Conservation (phyloP, 2,329 filamentous ascomycete genomes). For the Venturia effusa region DNA sequence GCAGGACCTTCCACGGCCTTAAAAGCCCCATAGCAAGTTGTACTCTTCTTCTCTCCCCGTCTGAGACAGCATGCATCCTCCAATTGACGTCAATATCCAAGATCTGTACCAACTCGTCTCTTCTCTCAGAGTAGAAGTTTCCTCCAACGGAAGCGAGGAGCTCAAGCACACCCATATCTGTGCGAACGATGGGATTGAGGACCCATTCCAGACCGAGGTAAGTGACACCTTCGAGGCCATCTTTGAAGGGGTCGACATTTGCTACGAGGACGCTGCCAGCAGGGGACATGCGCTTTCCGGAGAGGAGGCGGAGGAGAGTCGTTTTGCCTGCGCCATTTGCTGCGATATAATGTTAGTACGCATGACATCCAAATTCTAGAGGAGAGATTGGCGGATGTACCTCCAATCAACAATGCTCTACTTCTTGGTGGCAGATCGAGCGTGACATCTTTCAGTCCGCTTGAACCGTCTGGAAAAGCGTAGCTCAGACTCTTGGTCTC, state of each 20-base stretch:
- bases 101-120: conserved; percentile 78
- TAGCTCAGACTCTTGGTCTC: conserved; percentile 70
- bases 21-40: conserved; percentile 94
- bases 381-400: conserved; percentile 26
- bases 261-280: conserved; percentile 62
- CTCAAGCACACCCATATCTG: conserved; percentile 83
- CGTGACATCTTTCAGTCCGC: conserved; percentile 63
- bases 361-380: background rate
- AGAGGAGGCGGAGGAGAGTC: conserved; percentile 84
- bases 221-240: conserved; percentile 83
- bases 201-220: conserved; percentile 98
- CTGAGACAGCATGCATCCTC: conserved; percentile 93
- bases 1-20: conserved; percentile 78
- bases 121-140: conserved; percentile 65
- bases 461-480: conserved; percentile 73
- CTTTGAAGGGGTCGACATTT: conserved; percentile 83
- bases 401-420: conserved; percentile 84
- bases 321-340: conserved; percentile 97
- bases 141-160: conserved; percentile 80
- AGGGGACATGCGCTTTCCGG: conserved; percentile 88
- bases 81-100: conserved; percentile 85
- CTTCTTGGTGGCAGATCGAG: conserved; percentile 72
- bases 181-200: conserved; percentile 89
- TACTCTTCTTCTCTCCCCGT: conserved; percentile 83
- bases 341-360: conserved; percentile 22